These are phyloP conservation scores for Aspergillus candidus DNA, from an alignment of 2,329 filamentous ascomycete species.

Conservation along the genomic window DNA sequence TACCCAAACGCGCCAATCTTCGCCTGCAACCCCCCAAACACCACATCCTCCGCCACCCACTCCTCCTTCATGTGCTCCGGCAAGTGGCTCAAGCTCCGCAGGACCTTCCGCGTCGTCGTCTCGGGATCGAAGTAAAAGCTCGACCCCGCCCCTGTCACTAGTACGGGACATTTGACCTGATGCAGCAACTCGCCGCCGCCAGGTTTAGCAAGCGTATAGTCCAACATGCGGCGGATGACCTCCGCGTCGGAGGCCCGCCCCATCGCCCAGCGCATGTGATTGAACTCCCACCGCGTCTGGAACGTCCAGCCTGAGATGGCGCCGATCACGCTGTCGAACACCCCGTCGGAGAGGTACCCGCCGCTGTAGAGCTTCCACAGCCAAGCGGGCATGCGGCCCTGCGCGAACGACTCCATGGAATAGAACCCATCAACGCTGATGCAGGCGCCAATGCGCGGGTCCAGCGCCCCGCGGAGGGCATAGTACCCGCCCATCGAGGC, in stretches of 20 bases:
- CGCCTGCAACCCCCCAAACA: constrained; percentile 1
- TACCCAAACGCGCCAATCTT: constrained; percentile 1
- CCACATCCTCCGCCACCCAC: background rate
- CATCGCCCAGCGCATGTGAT: constrained; percentile 2
- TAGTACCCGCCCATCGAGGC: constrained; percentile 44
- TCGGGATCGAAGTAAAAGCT: background rate
- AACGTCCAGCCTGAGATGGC: constrained; percentile 3
- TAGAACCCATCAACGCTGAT: constrained; percentile 36
- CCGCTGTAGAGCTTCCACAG: too few relatives aligned
- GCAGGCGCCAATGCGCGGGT: constrained; percentile 42
- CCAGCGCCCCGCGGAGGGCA: constrained; percentile 39
- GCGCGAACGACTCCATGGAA: background rate
- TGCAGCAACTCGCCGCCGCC: background rate
- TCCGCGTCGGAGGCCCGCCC: background rate
- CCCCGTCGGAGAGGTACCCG: too few relatives aligned
- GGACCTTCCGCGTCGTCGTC: background rate
- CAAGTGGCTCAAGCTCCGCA: background rate
- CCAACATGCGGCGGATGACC: constrained; percentile 2
- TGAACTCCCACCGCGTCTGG: constrained; percentile 1
- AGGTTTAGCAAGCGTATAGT: constrained; percentile 1
- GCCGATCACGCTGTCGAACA: constrained; percentile 2
- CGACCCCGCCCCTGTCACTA: background rate
- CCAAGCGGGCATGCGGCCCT: too few relatives aligned
- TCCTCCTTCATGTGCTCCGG: background rate
- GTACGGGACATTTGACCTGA: background rate